phyloP scores from a whole-genome alignment of 73 alveolate genomes.

The Blepharisma japonicum region DNA sequence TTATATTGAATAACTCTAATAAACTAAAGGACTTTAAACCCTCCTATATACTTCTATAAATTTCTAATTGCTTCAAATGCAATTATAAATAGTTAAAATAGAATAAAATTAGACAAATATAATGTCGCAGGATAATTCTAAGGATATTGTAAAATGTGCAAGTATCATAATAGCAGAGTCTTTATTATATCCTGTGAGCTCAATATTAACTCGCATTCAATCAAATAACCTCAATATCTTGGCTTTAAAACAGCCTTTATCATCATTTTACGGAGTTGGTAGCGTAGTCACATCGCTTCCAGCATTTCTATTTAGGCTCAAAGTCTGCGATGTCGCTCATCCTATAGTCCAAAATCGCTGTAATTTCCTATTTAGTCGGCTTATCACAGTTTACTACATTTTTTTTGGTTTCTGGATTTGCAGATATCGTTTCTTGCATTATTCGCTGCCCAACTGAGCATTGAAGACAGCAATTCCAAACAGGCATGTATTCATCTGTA shows the following conservation, averaged over 20 bases:
- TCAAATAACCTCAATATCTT: background rate
- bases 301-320: background rate
- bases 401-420: background rate
- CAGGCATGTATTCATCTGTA: background rate
- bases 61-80: too few species aligned
- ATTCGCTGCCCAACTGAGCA: slow-evolving; percentile 11
- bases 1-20: too few species aligned
- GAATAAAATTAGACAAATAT: background rate
- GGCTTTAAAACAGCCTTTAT: background rate
- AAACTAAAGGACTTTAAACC: too few species aligned
- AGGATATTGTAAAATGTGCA: background rate
- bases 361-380: background rate
- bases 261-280: slow-evolving; percentile 2
- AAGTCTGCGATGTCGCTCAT: background rate
- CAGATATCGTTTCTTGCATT: background rate
- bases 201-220: slow-evolving; percentile 15
- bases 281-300: background rate
- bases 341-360: background rate
- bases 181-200: background rate
- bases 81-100: too few species aligned
- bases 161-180: background rate
- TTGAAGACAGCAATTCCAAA: slow-evolving; percentile 9
- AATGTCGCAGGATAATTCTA: background rate
- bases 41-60: too few species aligned
- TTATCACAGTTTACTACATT: slow-evolving; percentile 20